Evolutionary conservation across 2,329 filamentous ascomycete species (phyloP).

Genomic region (Graphilbum fragrans): DNA sequence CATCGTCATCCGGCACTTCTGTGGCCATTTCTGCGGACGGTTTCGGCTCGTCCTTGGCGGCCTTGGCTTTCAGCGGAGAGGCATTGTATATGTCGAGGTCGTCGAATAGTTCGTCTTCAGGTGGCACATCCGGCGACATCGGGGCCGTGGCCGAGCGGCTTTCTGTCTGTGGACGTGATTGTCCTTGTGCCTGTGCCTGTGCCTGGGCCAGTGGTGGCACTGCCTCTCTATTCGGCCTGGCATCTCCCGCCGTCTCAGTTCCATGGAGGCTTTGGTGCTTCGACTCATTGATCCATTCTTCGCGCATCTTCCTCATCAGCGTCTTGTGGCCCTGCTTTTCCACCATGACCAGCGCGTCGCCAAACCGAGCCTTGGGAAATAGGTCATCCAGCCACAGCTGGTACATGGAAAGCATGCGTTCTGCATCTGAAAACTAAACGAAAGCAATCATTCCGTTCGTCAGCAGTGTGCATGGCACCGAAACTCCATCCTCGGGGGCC

Average conservation of each 20-base stretch:
- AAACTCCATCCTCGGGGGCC: not conserved
- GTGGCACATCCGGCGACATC: conserved; percentile 20
- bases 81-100: not conserved
- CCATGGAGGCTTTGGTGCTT: conserved; percentile 47
- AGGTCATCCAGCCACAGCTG: conserved; percentile 95
- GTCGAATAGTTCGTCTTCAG: conserved; percentile 21
- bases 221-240: conserved; percentile 7
- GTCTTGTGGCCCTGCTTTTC: conserved; percentile 89
- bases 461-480: not conserved
- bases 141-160: not conserved
- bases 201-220: conserved; percentile 5
- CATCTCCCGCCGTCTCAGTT: too few species aligned
- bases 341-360: conserved; percentile 78
- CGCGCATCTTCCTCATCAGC: conserved; percentile 59
- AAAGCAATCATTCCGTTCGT: not conserved
- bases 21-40: conserved; percentile 11
- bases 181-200: not conserved
- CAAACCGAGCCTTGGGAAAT: conserved; percentile 87
- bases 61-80: not conserved
- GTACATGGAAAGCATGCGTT: conserved; percentile 75
- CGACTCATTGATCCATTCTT: conserved; percentile 73
- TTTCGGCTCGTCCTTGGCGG: conserved; percentile 20
- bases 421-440: conserved; percentile 66
- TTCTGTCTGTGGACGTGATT: not conserved
- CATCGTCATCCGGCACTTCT: conserved; percentile 28